Evolutionary conservation across 805 yeast genomes (phyloP), one percentile per base, ranked within the genome.

Genomic region (Hanseniaspora taiwanica): DNA sequence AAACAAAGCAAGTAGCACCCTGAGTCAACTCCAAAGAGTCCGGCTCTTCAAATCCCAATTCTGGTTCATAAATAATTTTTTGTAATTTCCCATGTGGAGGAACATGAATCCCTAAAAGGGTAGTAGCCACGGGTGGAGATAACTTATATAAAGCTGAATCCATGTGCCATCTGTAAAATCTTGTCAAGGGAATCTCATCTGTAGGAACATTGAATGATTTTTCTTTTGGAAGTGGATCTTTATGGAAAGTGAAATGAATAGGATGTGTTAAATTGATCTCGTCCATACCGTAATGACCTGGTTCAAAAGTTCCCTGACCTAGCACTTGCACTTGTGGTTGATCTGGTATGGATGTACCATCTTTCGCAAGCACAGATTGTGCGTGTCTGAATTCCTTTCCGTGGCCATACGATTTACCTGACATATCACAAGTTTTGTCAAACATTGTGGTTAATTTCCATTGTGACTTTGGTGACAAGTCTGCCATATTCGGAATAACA

Each of bases 141-240:
- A 84, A 69, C 27, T 74, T 94, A 53, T 85, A 85, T 32, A 85
- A 68, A 4, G 95, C 95, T 27, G 91, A 78, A 60, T 85, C 95
- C 48, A 85, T 83, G 62, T 85, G 95, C 95, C 95, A 85, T 62
- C 95, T 73, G 71, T 84, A 85, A 58, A 78, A 85, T 51, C 93
- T 70, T 2, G 95, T 85, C 58, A 72, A 71, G 39, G 77, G 73
- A 18, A 31, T 35, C 10, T 42, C 44, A 7, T 23, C 34, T 16
- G 38, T 39, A 13, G 33, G 20, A 23, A 38, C 41, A 6, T 65
- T 63, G 27, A 66, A 71, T 46, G 79, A 71, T 48, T 84, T 74
- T 35, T 76, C 77, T n/a, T 72, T 69, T 14, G 77, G 64, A 46
- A 85, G 67, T 1, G 76, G 68, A 12, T 68, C 62, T 48, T 78